Evolutionary conservation across 805 yeast genomes (phyloP), one percentile per base, ranked within the genome.

Genomic region (Wickerhamomyces bisporus): DNA sequence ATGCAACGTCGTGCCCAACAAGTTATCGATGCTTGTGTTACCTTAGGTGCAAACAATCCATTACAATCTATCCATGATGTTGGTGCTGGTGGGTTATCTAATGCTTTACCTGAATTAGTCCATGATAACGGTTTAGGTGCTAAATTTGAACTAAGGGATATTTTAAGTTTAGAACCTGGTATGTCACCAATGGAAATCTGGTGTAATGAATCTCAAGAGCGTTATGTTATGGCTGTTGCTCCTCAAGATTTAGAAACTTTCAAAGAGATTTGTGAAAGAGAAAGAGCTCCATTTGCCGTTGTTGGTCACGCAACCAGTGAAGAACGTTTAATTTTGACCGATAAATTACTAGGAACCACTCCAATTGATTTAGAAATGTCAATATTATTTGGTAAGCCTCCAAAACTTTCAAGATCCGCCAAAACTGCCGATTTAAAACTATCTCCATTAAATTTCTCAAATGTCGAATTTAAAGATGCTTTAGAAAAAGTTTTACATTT

Each of bases 121-220:
- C 97, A 93, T 58, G 99, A 93, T 62, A 93, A 93, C 60, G 93
- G 85, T 48, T 73, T 93, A 45, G 99, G 99, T 60, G 99, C 96
- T 21, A 72, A 61, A 47, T 93, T 93, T 47, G 96, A 93, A 63
- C 73, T 93, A 48, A 79, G 99, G 65, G 84, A 89, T 39, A 82
- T 93, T 40, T 76, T 95, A 40, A 81, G 88, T 26, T 74, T 88
- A 48, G 99, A 93, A 63, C 95, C 96, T 34, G 95, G 97, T 41
- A 87, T 93, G 97, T 91, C 98, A 5, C 98, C 99, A 39, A 86
- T 93, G 95, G 98, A 93, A 69, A 87, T 93, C 47, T 93, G 99
- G 99, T 93, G 99, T 76, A 91, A 95, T 55, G 98, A 93, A 66
- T 93, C 98, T 3, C 99, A 93, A 68, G 99, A 93, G 65, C 81